A percentile compares a stretch with the other conserved stretches of the same genome.
Evolutionary conservation across 179 eudicot species (phyloP).

Genomic region (Sideroxylon spinosum): DNA sequence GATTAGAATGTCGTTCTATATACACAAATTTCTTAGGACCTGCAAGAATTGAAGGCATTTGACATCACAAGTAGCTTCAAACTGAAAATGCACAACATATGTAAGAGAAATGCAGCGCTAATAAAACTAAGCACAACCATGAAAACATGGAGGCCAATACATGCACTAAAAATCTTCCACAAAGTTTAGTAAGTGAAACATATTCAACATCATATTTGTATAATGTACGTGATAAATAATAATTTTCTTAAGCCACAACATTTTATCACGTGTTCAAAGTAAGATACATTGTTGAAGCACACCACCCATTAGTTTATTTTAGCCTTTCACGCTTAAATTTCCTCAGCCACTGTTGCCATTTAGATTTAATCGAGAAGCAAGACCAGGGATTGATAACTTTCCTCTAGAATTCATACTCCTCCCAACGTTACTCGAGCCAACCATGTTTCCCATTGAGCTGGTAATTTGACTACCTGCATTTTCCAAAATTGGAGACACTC

Average conservation of each 20-base stretch:
- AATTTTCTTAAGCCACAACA: not conserved
- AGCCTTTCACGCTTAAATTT: conserved; percentile 71
- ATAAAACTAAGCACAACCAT: not conserved
- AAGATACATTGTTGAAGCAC: conserved; percentile 89
- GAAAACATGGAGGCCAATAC: not conserved
- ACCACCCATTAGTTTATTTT: conserved; percentile 70
- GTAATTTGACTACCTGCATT: conserved; percentile 77
- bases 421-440: conserved; percentile 73
- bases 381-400: conserved; percentile 78
- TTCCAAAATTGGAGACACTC: conserved; percentile 75
- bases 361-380: conserved; percentile 77
- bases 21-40: not conserved
- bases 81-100: too few relatives aligned
- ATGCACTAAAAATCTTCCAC: not conserved
- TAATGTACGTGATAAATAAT: not conserved
- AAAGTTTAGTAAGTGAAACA: not conserved
- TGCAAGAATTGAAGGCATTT: not conserved
- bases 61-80: not conserved
- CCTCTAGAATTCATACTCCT: conserved; percentile 79
- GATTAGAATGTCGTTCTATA: not conserved
- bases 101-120: not conserved
- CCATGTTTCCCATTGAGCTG: conserved; percentile 76
- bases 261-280: conserved; percentile 9
- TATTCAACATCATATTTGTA: not conserved
- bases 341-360: conserved; percentile 72